Evolutionary conservation across 2,329 filamentous ascomycete species (phyloP).

Genomic region (Trichoderma citrinoviride): DNA sequence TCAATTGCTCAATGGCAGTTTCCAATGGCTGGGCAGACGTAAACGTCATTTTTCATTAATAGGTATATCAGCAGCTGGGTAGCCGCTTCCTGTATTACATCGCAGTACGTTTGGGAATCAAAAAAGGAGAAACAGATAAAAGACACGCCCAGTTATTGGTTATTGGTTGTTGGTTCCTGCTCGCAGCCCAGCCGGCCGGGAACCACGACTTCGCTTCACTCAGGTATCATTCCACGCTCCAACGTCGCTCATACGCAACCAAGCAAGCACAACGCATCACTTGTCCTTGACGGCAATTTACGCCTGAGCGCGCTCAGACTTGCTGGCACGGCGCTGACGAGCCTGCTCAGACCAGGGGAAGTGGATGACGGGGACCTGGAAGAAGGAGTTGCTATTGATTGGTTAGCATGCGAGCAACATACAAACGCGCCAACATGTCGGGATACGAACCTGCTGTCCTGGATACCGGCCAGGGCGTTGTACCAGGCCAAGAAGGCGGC

Average conservation of each 20-base stretch:
- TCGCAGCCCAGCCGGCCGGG: conserved; percentile 13
- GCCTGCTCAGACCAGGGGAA: conserved; percentile 91
- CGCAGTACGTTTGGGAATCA: conserved; percentile 13
- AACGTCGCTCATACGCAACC: conserved; percentile 11
- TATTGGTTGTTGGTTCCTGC: background rate
- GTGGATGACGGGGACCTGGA: conserved; percentile 86
- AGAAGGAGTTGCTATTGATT: conserved; percentile 71
- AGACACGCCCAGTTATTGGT: background rate
- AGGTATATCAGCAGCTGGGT: conserved; percentile 9
- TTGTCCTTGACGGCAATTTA: conserved; percentile 1
- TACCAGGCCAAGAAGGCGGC: conserved; percentile 85
- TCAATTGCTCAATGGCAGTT: background rate
- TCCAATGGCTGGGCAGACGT: background rate
- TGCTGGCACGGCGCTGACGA: conserved; percentile 53
- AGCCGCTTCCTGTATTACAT: conserved; percentile 13
- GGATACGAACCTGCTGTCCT: conserved; percentile 61
- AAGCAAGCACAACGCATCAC: background rate
- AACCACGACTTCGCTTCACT: conserved; percentile 8
- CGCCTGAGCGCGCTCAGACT: conserved; percentile 36
- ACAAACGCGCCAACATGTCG: background rate
- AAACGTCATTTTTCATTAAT: conserved; percentile 18
- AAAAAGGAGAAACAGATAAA: conserved; percentile 5
- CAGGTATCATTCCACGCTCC: conserved; percentile 19
- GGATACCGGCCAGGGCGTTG: conserved; percentile 78
- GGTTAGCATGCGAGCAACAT: conserved; percentile 33